Conservation (phyloP, 352 stramenopile genomes). For the Globisporangium recalcitrans region DNA sequence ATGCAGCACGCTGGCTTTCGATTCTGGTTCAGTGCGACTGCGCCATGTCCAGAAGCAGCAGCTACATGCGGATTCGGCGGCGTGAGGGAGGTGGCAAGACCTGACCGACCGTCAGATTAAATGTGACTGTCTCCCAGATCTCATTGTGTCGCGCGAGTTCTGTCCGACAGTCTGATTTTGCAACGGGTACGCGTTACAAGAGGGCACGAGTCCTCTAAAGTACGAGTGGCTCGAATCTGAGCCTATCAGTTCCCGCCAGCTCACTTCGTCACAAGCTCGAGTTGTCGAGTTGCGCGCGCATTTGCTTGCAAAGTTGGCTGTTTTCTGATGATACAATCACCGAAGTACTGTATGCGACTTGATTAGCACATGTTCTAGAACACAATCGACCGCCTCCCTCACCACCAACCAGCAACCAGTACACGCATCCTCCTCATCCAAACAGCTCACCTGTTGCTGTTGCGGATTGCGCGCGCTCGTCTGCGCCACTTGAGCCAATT, state of each 20-base stretch:
- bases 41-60: no score
- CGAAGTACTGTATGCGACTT: neutral
- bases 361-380: slow-evolving; percentile 9
- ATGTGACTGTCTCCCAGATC: no score
- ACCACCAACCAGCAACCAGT: neutral
- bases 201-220: neutral
- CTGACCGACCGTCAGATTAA: neutral
- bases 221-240: neutral
- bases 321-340: neutral
- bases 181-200: neutral
- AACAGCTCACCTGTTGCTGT: neutral
- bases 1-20: no score
- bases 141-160: neutral
- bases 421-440: no score
- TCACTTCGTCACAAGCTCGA: neutral
- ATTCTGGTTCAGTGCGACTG: no score
- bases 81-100: neutral
- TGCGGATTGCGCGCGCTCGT: neutral
- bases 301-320: neutral
- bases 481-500: neutral
- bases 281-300: neutral
- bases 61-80: no score
- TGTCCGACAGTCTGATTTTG: neutral
- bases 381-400: neutral
- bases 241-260: slow-evolving; percentile 6